Evolutionary conservation across 495 filamentous ascomycete genomes (phyloP), one percentile per base, ranked within the genome.

Genomic region (Daldinia decipiens): DNA sequence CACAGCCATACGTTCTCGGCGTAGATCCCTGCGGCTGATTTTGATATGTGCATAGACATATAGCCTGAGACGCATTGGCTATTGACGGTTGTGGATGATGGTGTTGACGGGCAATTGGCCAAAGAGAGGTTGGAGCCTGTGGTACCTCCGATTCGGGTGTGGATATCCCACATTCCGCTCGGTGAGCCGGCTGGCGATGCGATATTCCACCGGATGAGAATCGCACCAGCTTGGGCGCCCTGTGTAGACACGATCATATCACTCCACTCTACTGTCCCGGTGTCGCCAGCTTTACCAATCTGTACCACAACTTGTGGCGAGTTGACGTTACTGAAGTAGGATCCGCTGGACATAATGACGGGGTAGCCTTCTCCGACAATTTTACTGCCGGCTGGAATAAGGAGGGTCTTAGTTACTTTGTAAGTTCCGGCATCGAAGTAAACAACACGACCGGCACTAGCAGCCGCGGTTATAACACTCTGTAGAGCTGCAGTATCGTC

Each of bases 391-490:
- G 86, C 81, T 0, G 94, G 94, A 29, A 98, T 86, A 68, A 87
- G 85, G 71, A 98, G 78, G 3, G 94, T 97, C 38, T 85, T 82
- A 15, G 90, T 91, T 65, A 97, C 86, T 15, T 91, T 81, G 80
- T 97, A 98, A 26, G 89, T 87, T 21, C 94, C 94, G 62, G 93
- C 89, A 72, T 96, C 92, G 74, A 98, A 91, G 82, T 90, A 97
- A 50, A 95, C 88, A 40, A 98, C 82, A 54, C 92, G 88, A 54
- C 80, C 80, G 0, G 79, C 65, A 0, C 78, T 75, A 5, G 79
- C 76, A 15, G 85, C 89, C 9, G 83, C 84, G 55, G 92, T 84
- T 38, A 93, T 83, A 38, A 88, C 73, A 19, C 84, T 82, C 76
- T 97, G 93, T 56, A 98, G 80, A 8, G 82, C 83, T 0, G 77